A percentile compares a stretch with the other conserved stretches of the same genome.
Evolutionary conservation across 805 yeast species (phyloP).

Genomic region (Hanseniaspora lindneri): DNA sequence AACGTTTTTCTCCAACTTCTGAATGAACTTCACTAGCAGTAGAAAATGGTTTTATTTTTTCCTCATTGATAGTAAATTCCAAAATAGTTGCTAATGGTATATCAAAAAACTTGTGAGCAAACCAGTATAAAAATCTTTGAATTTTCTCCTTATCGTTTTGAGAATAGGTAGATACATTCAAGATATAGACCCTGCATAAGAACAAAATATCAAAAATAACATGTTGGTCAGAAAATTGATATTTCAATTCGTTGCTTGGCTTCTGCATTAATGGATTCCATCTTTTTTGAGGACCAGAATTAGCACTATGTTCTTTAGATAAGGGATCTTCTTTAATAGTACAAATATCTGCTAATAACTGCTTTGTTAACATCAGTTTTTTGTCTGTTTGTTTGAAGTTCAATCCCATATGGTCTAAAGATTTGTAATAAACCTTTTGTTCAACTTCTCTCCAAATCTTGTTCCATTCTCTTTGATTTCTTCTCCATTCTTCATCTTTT

Average conservation of each 20-base stretch:
- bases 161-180: conserved; percentile 62
- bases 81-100: conserved; percentile 34
- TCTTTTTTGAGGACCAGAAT: conserved; percentile 43
- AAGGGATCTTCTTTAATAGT: conserved; percentile 68
- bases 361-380: conserved; percentile 79
- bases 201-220: conserved; percentile 63
- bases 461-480: conserved; percentile 97
- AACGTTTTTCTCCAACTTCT: conserved; percentile 19
- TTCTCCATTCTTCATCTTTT: conserved; percentile 97
- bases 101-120: conserved; percentile 61
- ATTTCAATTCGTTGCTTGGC: conserved; percentile 65
- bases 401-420: conserved; percentile 87
- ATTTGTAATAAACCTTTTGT: conserved; percentile 84
- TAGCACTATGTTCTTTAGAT: background rate
- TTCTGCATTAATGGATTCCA: conserved; percentile 75
- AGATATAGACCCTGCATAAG: conserved; percentile 54
- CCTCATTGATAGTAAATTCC: background rate
- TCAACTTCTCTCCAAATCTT: conserved; percentile 98
- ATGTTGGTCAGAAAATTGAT: conserved; percentile 50
- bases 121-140: conserved; percentile 55
- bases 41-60: background rate
- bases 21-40: conserved; percentile 18
- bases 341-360: conserved; percentile 78
- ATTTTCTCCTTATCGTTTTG: conserved; percentile 68
- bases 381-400: conserved; percentile 96